Evolutionary conservation across 2,329 filamentous ascomycete genomes (phyloP).

Genomic region (Aspergillus floridensis): DNA sequence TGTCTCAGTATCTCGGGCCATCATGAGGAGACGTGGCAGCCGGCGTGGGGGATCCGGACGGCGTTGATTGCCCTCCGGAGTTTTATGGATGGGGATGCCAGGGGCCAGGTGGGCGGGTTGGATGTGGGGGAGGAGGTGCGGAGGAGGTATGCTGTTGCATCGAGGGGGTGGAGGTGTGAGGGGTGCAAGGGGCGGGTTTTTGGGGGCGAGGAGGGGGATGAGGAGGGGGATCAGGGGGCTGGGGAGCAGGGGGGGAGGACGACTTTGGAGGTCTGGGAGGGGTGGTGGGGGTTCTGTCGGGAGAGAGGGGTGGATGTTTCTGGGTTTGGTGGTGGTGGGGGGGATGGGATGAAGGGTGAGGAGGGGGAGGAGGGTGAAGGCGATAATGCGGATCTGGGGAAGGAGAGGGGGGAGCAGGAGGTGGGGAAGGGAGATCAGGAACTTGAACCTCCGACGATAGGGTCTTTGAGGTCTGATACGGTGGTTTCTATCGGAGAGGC

Average conservation of each 20-base stretch:
- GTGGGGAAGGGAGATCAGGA: no score
- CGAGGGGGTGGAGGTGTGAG: constrained; percentile 64
- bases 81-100: constrained; percentile 90
- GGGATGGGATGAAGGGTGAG: constrained; percentile 17
- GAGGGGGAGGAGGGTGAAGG: not conserved
- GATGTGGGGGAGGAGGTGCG: constrained; percentile 70
- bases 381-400: no score
- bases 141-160: constrained; percentile 66
- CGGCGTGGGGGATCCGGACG: constrained; percentile 93
- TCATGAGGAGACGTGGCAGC: constrained; percentile 98
- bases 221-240: constrained; percentile 57
- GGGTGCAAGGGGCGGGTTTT: constrained; percentile 55
- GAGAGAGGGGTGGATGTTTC: constrained; percentile 27
- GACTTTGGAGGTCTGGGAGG: constrained; percentile 69
- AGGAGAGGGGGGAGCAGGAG: no score
- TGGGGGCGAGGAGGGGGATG: constrained; percentile 64
- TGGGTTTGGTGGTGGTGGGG: constrained; percentile 28
- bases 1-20: constrained; percentile 91
- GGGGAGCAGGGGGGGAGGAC: constrained; percentile 48
- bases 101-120: constrained; percentile 85
- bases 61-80: constrained; percentile 74
- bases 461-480: no score
- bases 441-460: no score
- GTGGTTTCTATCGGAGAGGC: no score
- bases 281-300: constrained; percentile 61